Evolutionary conservation across 805 yeast species (phyloP).

Genomic region (Starmera pachycereana): DNA sequence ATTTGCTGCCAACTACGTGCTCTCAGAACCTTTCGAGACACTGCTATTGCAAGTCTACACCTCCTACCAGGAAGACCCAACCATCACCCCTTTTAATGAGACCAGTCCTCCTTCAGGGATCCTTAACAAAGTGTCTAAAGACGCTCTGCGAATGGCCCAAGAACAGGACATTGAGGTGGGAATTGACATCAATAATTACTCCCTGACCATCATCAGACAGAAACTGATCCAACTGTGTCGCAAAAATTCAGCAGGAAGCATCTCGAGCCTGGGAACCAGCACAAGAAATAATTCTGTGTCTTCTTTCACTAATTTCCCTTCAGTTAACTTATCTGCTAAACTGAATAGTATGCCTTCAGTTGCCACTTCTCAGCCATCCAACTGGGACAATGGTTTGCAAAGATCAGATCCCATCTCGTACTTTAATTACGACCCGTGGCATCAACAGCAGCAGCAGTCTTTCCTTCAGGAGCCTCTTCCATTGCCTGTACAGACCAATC

Average conservation of each 20-base stretch:
- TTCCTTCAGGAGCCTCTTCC: slow-evolving; percentile 8
- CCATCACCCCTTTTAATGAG: slow-evolving; percentile 58
- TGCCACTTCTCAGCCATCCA: background rate
- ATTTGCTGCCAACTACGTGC: slow-evolving; percentile 18
- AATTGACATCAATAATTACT: slow-evolving; percentile 25
- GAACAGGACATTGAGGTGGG: slow-evolving; percentile 26
- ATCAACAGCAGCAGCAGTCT: slow-evolving; percentile 10
- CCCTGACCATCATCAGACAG: slow-evolving; percentile 28
- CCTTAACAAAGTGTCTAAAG: slow-evolving; percentile 47
- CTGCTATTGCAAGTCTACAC: slow-evolving; percentile 38
- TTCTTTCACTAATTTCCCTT: slow-evolving; percentile 11
- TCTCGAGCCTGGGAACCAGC: slow-evolving; percentile 2
- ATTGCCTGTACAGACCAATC: background rate
- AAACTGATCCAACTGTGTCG: slow-evolving; percentile 21
- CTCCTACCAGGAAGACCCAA: slow-evolving; percentile 42
- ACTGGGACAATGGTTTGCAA: background rate
- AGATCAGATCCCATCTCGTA: too few species aligned
- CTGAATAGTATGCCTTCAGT: slow-evolving; percentile 4
- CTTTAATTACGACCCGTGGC: background rate
- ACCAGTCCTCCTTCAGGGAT: slow-evolving; percentile 60
- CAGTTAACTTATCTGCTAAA: slow-evolving; percentile 12
- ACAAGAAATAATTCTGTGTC: slow-evolving; percentile 13
- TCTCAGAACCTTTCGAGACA: slow-evolving; percentile 31
- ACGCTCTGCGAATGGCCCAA: slow-evolving; percentile 32
- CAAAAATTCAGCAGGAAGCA: background rate